Evolutionary conservation across 2,329 filamentous ascomycete genomes (phyloP).

Genomic region (Alternaria sp.): DNA sequence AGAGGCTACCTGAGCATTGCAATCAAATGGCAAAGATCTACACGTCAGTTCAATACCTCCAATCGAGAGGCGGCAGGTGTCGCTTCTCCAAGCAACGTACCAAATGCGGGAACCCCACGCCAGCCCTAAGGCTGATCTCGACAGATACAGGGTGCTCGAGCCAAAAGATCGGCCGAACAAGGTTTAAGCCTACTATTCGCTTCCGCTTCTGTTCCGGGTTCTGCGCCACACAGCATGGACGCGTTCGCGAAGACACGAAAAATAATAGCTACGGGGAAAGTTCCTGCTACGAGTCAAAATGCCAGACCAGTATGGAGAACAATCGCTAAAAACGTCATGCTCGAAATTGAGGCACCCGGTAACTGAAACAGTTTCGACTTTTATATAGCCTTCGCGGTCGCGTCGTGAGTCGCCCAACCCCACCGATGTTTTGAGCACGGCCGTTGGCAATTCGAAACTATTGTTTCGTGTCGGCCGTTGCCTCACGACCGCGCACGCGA

Average conservation of each 20-base stretch:
- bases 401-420: slow-evolving; percentile 18
- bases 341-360: slow-evolving; percentile 14
- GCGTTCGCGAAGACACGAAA: slow-evolving; percentile 8
- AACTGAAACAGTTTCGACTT: slow-evolving; percentile 21
- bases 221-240: slow-evolving; percentile 18
- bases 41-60: slow-evolving; percentile 17
- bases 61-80: slow-evolving; percentile 28
- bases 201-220: slow-evolving; percentile 10
- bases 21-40: slow-evolving; percentile 18
- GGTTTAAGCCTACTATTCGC: slow-evolving; percentile 13
- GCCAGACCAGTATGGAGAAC: neutral
- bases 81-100: slow-evolving; percentile 16
- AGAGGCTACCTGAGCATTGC: slow-evolving; percentile 22
- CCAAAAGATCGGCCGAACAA: slow-evolving; percentile 21
- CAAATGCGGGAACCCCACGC: slow-evolving; percentile 30
- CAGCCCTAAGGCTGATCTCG: slow-evolving; percentile 30
- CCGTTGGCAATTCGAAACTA: slow-evolving; percentile 19
- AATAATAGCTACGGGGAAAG: neutral
- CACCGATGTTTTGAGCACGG: slow-evolving; percentile 17
- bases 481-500: slow-evolving; percentile 2
- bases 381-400: slow-evolving; percentile 12
- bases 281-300: slow-evolving; percentile 10
- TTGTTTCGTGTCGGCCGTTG: slow-evolving; percentile 33
- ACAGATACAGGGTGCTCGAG: slow-evolving; percentile 20
- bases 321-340: slow-evolving; percentile 6